Conservation (phyloP, 2,329 filamentous ascomycete genomes). For the Acrocalymma vagum region DNA sequence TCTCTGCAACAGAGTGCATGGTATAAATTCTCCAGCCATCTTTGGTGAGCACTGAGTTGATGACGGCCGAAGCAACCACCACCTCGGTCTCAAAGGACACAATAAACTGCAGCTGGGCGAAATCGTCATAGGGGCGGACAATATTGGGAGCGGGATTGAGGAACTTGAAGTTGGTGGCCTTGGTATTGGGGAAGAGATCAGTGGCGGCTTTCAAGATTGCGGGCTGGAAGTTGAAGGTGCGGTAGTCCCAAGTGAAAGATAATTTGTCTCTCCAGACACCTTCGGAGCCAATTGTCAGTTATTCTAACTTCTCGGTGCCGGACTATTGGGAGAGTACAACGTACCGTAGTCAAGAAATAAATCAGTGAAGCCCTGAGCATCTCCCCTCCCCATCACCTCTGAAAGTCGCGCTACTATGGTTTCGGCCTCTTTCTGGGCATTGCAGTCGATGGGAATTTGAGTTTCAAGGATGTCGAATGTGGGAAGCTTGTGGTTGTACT, state of each 20-base stretch:
- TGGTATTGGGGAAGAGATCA: slow-evolving; percentile 10
- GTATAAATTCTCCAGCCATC: slow-evolving; percentile 16
- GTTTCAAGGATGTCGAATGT: slow-evolving; percentile 24
- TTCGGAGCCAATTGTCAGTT: no score
- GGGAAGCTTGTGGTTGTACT: slow-evolving; percentile 50
- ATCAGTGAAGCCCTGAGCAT: slow-evolving; percentile 9
- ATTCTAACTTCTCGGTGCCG: no score
- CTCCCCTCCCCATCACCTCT: slow-evolving; percentile 7
- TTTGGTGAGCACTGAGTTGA: slow-evolving; percentile 12
- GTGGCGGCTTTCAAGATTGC: slow-evolving; percentile 11
- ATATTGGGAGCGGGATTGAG: slow-evolving; percentile 5
- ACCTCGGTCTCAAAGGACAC: slow-evolving; percentile 15
- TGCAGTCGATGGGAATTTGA: slow-evolving; percentile 3
- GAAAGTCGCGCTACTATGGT: slow-evolving; percentile 4
- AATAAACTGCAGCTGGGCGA: slow-evolving; percentile 10
- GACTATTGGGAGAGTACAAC: background rate
- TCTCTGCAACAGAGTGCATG: slow-evolving; percentile 13
- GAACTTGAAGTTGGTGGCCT: background rate
- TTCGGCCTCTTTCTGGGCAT: slow-evolving; percentile 9
- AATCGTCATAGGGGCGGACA: slow-evolving; percentile 10
- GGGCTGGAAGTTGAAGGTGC: slow-evolving; percentile 11
- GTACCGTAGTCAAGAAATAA: slow-evolving; percentile 14
- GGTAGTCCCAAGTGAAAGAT: slow-evolving; percentile 16
- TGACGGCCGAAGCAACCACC: slow-evolving; percentile 11
- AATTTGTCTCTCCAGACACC: slow-evolving; percentile 14